These are phyloP conservation scores for Sapria himalayana DNA, from an alignment of 345 rosid genomes.

Conservation along the genomic window DNA sequence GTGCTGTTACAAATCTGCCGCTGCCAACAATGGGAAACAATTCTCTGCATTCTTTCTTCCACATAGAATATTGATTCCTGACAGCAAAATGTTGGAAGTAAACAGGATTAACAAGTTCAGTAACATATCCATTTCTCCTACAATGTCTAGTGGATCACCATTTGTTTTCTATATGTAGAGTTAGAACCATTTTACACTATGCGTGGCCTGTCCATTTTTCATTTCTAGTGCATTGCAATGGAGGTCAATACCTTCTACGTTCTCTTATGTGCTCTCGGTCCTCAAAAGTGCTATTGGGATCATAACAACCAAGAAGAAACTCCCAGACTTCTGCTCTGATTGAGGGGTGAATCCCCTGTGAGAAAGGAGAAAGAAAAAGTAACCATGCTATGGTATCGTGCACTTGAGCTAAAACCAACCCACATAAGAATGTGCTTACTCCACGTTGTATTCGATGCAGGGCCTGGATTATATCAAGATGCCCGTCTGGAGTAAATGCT, in stretches of 20 bases:
- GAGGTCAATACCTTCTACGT: slow-evolving; percentile 63
- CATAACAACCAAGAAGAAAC: slow-evolving; percentile 84
- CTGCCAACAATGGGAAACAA: slow-evolving; percentile 77
- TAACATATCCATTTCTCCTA: too few species aligned
- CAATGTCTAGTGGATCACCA: too few species aligned
- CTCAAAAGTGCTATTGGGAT: slow-evolving; percentile 67
- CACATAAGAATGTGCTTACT: slow-evolving; percentile 21
- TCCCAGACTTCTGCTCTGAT: slow-evolving; percentile 99
- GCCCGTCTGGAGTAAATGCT: slow-evolving; percentile 61
- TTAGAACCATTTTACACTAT: too few species aligned
- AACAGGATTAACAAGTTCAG: too few species aligned
- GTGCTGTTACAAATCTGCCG: slow-evolving; percentile 74
- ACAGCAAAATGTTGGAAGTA: too few species aligned
- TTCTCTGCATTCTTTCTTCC: slow-evolving; percentile 63
- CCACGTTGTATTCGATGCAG: slow-evolving; percentile 65
- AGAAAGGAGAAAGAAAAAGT: neutral
- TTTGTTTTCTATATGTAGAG: too few species aligned
- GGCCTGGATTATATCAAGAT: slow-evolving; percentile 62
- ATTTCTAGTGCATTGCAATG: too few species aligned
- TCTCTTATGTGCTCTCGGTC: slow-evolving; percentile 68
- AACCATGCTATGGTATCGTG: too few species aligned
- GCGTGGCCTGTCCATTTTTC: too few species aligned
- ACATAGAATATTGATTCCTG: slow-evolving; percentile 53
- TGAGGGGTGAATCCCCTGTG: slow-evolving; percentile 83
- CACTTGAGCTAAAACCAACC: neutral